These are phyloP conservation scores for Micractinium sp. DNA, from an alignment of 139 green algal genomes.

Conservation along the genomic window DNA sequence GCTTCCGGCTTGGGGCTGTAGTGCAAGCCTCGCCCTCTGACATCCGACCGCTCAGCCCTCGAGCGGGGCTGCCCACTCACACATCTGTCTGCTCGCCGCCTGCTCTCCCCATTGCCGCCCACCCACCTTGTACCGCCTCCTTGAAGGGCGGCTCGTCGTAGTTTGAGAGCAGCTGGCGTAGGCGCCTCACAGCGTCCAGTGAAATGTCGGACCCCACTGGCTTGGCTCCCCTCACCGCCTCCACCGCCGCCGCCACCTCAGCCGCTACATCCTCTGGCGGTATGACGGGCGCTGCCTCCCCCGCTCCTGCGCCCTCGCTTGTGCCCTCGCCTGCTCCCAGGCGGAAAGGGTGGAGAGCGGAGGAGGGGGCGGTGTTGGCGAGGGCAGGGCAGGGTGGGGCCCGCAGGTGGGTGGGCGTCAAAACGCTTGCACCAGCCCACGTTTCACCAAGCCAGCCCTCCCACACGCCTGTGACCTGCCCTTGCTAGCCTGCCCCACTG, in stretches of 20 bases:
- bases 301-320: background rate
- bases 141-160: conserved; percentile 29
- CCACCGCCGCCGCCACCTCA: conserved; percentile 27
- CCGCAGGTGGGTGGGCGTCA: too few species aligned
- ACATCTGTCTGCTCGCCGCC: too few species aligned
- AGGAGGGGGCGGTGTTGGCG: background rate
- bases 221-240: conserved; percentile 22
- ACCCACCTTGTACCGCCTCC: conserved; percentile 12
- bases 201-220: conserved; percentile 23
- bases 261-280: conserved; percentile 29
- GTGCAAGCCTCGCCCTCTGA: background rate
- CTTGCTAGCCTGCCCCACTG: background rate
- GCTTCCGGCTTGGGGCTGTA: too few species aligned
- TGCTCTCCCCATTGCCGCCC: background rate
- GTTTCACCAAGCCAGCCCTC: too few species aligned
- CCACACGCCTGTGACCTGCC: background rate
- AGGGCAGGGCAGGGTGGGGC: background rate
- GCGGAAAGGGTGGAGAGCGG: background rate
- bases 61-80: too few species aligned
- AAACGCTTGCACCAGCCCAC: too few species aligned
- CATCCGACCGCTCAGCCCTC: too few species aligned
- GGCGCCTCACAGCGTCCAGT: conserved; percentile 26
- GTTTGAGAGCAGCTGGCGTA: conserved; percentile 45
- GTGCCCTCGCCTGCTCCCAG: background rate
- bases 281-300: conserved; percentile 2